These are phyloP conservation scores for Penicillium diatomitis DNA, from an alignment of 495 filamentous ascomycete species.

Conservation along the genomic window DNA sequence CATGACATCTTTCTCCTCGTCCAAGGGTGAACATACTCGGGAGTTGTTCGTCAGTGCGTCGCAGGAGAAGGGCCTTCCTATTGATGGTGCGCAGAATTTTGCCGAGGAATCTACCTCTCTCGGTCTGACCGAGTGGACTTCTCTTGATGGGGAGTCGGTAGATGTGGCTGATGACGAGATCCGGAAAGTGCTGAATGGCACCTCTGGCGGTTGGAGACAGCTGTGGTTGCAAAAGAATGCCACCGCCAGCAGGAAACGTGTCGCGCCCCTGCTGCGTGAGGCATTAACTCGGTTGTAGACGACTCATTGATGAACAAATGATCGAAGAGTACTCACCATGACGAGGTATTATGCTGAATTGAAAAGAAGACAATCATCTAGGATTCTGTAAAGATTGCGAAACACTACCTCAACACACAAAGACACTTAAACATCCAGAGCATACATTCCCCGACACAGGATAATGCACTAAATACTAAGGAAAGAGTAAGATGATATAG, in stretches of 20 bases:
- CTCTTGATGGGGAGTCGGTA: conserved; percentile 32
- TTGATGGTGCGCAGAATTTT: conserved; percentile 46
- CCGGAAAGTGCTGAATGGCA: conserved; percentile 19
- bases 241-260: conserved; percentile 74
- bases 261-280: conserved; percentile 72
- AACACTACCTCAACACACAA: too few species aligned
- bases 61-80: conserved; percentile 28
- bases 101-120: conserved; percentile 38
- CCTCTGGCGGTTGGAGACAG: conserved; percentile 17
- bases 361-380: background rate
- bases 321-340: too few species aligned
- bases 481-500: background rate
- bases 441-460: too few species aligned
- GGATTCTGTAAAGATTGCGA: conserved; percentile 1
- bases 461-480: too few species aligned
- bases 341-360: too few species aligned
- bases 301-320: background rate
- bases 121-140: conserved; percentile 47
- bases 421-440: too few species aligned
- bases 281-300: conserved; percentile 39
- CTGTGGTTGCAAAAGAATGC: conserved; percentile 63
- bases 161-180: conserved; percentile 24
- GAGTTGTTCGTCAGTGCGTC: conserved; percentile 65
- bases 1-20: conserved; percentile 61
- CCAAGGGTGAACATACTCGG: conserved; percentile 46